Base-by-base conservation (phyloP, 2,329 filamentous ascomycete genomes). In the Botrytis cinerea region DNA sequence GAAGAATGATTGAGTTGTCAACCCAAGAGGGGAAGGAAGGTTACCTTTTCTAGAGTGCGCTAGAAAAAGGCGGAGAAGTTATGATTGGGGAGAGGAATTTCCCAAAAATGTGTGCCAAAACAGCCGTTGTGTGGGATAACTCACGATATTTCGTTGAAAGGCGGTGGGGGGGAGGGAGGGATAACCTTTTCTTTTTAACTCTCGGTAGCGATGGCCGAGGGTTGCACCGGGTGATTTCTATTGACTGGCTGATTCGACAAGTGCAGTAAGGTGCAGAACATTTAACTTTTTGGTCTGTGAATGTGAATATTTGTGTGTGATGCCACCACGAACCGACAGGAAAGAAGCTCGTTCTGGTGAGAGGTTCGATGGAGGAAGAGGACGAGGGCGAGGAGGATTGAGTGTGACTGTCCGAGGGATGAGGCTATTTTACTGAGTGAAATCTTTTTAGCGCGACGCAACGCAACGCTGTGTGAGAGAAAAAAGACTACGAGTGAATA, bases 121-220 rank as follows among this genome's bases (percentile, higher is more conserved):
- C 69, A 75, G 74, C 68, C 66, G 76, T 71, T 72, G 73, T 57
- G 73, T 74, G 72, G 72, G 74, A 72, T 73, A 76, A 70, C 71
- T 75, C 75, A 75, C 73, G 75, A 77, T 74, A 75, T 73, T 72
- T 75, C 74, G 74, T 75, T 77, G 76, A 77, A 54, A 70, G 70
- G 74, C 71, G 76, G 76, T 75, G 59, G 57, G 38, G 38, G 40
- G 59, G 76, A 75, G 57, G 57, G 43, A 35, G 46, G 45, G 38
- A 40, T 71, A 63, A 48, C 45, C 43, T 64, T 64, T 48, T 45
- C 43, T 71, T 57, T 71, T 43, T 43, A 75, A 76, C 70, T 74
- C 70, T 78, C 78, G 78, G 78, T 76, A 76, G 73, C 60, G 61
- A 43, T 73, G 71, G 72, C 77, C 77, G 78, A 77, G 70, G 64